Percentiles rank a stretch among this genome's conserved stretches.
Conservation (phyloP, 2,329 filamentous ascomycete genomes). For the Trichophaea hybrida region DNA sequence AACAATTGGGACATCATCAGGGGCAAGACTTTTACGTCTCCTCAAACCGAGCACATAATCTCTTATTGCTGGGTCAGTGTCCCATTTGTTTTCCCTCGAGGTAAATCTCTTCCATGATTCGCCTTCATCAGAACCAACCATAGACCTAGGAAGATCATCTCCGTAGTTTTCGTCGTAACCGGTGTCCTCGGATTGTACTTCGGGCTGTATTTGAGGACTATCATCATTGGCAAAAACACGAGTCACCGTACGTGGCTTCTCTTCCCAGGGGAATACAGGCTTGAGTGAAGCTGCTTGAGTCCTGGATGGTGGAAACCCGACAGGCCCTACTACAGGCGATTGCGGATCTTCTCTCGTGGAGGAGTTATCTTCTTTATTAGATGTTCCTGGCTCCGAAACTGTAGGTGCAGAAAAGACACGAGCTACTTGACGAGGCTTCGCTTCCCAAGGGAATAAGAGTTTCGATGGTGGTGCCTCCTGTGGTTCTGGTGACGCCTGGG, state of each 20-base stretch:
- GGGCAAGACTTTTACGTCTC: conserved; percentile 40
- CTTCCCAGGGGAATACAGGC: conserved; percentile 85
- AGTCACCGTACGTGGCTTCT: conserved; percentile 32
- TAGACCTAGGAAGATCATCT: neutral
- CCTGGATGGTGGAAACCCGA: neutral
- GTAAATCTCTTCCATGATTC: conserved; percentile 53
- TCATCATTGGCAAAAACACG: conserved; percentile 52
- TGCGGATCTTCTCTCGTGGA: neutral
- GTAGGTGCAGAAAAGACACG: conserved; percentile 48
- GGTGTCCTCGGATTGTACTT: conserved; percentile 15
- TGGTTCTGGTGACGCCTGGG: conserved; percentile 41
- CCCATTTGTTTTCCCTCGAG: conserved; percentile 76
- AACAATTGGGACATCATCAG: conserved; percentile 16
- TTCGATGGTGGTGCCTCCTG: conserved; percentile 35
- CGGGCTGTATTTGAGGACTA: conserved; percentile 1
- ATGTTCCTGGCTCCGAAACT: neutral
- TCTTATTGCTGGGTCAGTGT: conserved; percentile 75
- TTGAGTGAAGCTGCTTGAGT: conserved; percentile 33
- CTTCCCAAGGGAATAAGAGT: conserved; percentile 85
- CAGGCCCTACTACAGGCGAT: neutral
- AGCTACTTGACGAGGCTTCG: conserved; percentile 31
- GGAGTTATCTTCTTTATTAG: neutral
- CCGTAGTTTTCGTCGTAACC: conserved; percentile 21
- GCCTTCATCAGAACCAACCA: conserved; percentile 19
- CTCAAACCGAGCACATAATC: conserved; percentile 69